phyloP scores from a whole-genome alignment of 495 filamentous ascomycete genomes.

The Daldinia childiae region DNA sequence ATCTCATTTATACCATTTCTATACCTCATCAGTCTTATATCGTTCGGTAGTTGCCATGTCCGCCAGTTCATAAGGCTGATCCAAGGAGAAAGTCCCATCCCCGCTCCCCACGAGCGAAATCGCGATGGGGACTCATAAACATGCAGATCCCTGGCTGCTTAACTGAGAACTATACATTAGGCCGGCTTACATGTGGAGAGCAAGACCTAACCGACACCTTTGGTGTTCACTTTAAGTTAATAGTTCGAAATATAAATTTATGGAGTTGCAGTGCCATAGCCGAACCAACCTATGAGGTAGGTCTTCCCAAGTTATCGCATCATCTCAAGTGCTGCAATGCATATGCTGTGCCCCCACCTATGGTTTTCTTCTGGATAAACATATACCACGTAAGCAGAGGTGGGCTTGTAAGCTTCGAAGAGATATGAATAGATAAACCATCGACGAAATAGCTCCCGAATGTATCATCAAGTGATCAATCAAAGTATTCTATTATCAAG shows the following conservation, averaged over 20 bases:
- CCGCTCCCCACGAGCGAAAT: not conserved
- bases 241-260: not conserved
- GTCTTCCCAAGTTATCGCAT: not conserved
- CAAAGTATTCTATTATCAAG: no score
- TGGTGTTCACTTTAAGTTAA: not conserved
- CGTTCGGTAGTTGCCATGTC: not conserved
- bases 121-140: not conserved
- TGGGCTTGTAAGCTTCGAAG: not conserved
- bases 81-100: not conserved
- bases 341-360: not conserved
- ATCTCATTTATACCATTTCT: not conserved
- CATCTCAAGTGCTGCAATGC: not conserved
- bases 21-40: not conserved
- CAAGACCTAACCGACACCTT: not conserved
- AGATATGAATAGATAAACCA: not conserved
- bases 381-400: not conserved
- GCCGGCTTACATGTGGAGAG: not conserved
- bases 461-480: not conserved
- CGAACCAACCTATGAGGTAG: not conserved
- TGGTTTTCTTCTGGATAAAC: not conserved
- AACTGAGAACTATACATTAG: not conserved
- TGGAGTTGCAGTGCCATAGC: not conserved
- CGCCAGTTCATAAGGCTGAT: not conserved
- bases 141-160: not conserved
- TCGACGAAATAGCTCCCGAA: not conserved